Base-by-base conservation (phyloP, 495 filamentous ascomycete genomes). In the Aspergillus taichungensis region DNA sequence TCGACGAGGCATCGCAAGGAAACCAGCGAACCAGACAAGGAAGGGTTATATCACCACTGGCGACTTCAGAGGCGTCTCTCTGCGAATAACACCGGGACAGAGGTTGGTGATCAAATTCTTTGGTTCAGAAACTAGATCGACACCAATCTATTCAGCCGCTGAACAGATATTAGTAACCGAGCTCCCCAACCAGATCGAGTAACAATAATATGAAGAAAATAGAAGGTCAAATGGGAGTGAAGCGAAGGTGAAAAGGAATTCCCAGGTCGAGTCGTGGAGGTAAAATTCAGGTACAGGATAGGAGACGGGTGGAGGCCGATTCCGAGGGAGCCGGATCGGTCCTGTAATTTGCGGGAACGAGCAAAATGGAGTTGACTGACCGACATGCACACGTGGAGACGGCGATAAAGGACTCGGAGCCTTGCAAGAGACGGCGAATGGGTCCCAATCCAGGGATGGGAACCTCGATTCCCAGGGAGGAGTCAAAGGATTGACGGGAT, bases 1-100 rank as follows among this genome's bases (percentile, higher is more conserved):
- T 67, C 69, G 72, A 66, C 72, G 72, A 73, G 72, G 73, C 75
- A 78, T 77, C 58, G 66, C 69, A 72, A 59, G 64, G 55, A 61
- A 65, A 56, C 56, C 43, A 50, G 41, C 41, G 53, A 51, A 49
- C 47, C 42, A 38, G 33, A 46, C 42, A 49, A 49, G 45, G 40
- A 45, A 40, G 42, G 40, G 47, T 44, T 45, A 47, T 37, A 45
- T 42, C 42, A 43, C 44, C 40, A 51, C 42, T 24, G 43, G 40
- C 31, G 41, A 24, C 39, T 28, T 47, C 34, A 37, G 34, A 38
- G 13, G 46, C n/a, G 6, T 12, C 13, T 36, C 46, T 43, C 30
- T 30, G 38, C 18, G 6, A 24, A 2, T 1, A 24, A 24, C 18
- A 24, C 18, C 18, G 18, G 18, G 18, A 24, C 18, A 24, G 18